phyloP scores from a whole-genome alignment of 495 filamentous ascomycete genomes.

The Annulohypoxylon maeteangense region DNA sequence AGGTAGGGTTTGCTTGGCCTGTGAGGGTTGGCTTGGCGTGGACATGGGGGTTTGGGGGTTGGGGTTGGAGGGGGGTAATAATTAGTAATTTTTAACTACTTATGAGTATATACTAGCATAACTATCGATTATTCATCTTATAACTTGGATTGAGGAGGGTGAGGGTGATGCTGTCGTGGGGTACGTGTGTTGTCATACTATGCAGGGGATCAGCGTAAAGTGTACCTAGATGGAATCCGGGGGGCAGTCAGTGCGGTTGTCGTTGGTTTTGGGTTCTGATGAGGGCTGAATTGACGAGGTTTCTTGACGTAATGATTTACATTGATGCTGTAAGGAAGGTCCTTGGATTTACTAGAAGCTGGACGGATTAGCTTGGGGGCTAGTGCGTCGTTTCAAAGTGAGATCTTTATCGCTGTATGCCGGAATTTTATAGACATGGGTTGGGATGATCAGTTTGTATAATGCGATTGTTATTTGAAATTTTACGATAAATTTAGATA shows the following conservation, averaged over 20 bases:
- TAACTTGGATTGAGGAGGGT: no score
- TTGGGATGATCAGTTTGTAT: background rate
- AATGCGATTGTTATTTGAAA: background rate
- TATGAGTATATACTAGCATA: conserved; percentile 10
- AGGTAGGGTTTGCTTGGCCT: background rate
- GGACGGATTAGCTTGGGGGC: background rate
- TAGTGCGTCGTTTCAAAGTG: background rate
- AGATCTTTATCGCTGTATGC: background rate
- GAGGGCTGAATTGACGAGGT: conserved; percentile 6
- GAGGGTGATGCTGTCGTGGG: no score
- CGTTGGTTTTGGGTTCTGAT: conserved; percentile 17
- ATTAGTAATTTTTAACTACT: background rate
- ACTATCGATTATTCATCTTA: background rate
- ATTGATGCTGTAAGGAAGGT: background rate
- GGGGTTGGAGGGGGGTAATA: background rate
- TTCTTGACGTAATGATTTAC: background rate
- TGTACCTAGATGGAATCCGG: background rate
- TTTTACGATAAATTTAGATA: background rate
- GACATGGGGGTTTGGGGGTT: background rate
- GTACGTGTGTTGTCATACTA: no score
- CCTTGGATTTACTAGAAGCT: background rate
- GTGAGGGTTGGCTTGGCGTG: background rate
- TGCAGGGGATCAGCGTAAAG: conserved; percentile 6
- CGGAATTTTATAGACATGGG: background rate
- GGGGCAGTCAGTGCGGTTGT: background rate